Percentiles rank a stretch among this genome's conserved stretches.
Evolutionary conservation across 139 green algal species (phyloP).

Genomic region (Closterium sp.): DNA sequence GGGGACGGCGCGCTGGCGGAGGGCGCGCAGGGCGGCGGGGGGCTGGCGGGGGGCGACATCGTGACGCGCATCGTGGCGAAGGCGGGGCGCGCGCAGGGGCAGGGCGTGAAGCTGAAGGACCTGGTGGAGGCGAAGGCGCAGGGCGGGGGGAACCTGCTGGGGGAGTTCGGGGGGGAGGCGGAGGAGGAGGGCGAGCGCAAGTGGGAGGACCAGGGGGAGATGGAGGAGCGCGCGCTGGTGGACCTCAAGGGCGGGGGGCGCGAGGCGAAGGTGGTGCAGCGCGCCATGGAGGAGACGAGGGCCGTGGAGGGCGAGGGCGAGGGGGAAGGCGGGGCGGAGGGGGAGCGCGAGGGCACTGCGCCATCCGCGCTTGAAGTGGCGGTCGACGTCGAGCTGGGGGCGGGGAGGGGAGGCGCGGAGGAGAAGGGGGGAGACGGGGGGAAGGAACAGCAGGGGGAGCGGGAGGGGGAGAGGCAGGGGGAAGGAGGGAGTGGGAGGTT

Average conservation of each 20-base stretch:
- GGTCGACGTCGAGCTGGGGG: not conserved
- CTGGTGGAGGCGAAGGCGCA: constrained; percentile 3
- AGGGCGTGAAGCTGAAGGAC: not conserved
- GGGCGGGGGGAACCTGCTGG: constrained; percentile 1
- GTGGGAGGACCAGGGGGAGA: not conserved
- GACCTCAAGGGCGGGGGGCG: not conserved
- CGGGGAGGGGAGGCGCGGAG: not conserved
- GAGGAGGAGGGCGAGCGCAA: not conserved
- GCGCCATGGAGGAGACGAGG: not conserved
- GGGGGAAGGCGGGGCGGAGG: not conserved
- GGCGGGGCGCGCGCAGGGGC: not conserved
- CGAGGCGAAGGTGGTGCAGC: not conserved
- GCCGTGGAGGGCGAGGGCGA: not conserved
- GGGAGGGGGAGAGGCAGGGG: not conserved
- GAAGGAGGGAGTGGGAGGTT: not conserved
- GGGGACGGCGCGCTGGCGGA: not conserved
- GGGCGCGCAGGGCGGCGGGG: too few relatives aligned
- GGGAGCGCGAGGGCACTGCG: not conserved
- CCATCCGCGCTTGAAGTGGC: not conserved
- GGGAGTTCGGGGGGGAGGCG: not conserved
- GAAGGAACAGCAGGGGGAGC: not conserved
- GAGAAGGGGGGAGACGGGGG: not conserved
- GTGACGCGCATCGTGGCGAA: not conserved
- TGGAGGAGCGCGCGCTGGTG: not conserved
- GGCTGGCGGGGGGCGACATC: not conserved